Base-by-base conservation (phyloP, 192 early-diverging fungal species). In the Gigaspora rosea region DNA sequence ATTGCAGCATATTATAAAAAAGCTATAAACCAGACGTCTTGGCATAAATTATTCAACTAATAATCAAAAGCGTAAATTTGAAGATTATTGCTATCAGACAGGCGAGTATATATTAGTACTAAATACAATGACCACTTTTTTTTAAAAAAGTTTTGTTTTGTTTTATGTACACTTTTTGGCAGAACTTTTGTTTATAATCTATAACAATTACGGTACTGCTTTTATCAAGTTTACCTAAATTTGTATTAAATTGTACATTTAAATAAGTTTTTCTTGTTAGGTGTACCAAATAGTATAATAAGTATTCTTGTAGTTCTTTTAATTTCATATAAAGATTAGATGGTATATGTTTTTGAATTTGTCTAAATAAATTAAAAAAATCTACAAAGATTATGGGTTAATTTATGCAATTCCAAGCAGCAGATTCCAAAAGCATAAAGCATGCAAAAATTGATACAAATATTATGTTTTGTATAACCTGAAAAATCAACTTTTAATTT, bases 171-270 rank as follows among this genome's bases (percentile, higher is more conserved):
- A 20, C 18, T 68, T 68, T 68, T 68, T 49, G 9, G 6, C 1
- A 68, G n/a, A 48, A 68, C 48, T 49, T 68, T 49, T 46, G 48
- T 50, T 68, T 68, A 68, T 68, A 68, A 16, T 68, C 22, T 7
- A 68, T 22, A 4, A 68, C 8, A 33, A 68, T 47, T 22, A 68
- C 18, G 48, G 46, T 20, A 1, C 8, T 18, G 3, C 48, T 50
- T 49, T 49, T 9, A 50, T 50, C 46, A 3, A 68, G 22, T 11
- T 68, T n/a, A 3, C 9, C 4, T 50, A 68, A 48, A 5, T 47
- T 20, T 2, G 48, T 46, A 49, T 68, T 49, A n/a, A 49, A 48
- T 49, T 68, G 48, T n/a, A 15, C 7, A 20, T 68, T 68, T 49
- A 68, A 22, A 27, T 68, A 68, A 49, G n/a, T 16, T 20, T 68